phyloP scores from a whole-genome alignment of 192 early-diverging fungal genomes.

The Phycomyces blakesleeanus region DNA sequence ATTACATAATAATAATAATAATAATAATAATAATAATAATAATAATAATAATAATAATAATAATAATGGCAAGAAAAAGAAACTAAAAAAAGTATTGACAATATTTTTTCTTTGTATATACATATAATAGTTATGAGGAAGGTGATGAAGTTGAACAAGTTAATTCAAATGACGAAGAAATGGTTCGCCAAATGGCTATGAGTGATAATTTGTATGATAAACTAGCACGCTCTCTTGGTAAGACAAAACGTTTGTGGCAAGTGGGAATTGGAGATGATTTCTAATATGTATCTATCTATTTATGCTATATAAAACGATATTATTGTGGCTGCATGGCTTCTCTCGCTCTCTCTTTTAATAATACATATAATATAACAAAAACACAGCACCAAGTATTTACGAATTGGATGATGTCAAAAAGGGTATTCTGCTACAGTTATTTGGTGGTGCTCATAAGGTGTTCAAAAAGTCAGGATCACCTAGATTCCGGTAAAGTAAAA shows the following conservation, averaged over 20 bases:
- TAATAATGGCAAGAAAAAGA: too few species aligned
- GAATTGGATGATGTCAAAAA: constrained; percentile 98
- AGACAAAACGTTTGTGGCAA: neutral
- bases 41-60: too few species aligned
- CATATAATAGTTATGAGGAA: constrained; percentile 44
- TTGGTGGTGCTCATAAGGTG: constrained; percentile 92
- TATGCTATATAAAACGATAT: too few species aligned
- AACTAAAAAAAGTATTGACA: too few species aligned
- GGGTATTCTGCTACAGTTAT: constrained; percentile 90
- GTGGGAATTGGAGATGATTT: too few species aligned
- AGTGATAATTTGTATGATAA: constrained; percentile 75
- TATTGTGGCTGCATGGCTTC: too few species aligned
- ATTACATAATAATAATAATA: too few species aligned
- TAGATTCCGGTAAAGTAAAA: constrained; percentile 26
- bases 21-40: too few species aligned
- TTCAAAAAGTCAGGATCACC: constrained; percentile 65
- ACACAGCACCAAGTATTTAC: constrained; percentile 91
- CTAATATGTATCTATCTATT: too few species aligned
- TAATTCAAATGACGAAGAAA: constrained; percentile 49
- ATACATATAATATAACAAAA: neutral
- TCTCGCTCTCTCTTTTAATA: too few species aligned
- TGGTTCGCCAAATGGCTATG: constrained; percentile 60
- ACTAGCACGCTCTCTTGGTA: constrained; percentile 75
- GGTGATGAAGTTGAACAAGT: constrained; percentile 44
- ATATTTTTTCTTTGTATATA: neutral